Evolutionary conservation across 345 rosid genomes (phyloP).

Genomic region (Gossypium longicalyx): DNA sequence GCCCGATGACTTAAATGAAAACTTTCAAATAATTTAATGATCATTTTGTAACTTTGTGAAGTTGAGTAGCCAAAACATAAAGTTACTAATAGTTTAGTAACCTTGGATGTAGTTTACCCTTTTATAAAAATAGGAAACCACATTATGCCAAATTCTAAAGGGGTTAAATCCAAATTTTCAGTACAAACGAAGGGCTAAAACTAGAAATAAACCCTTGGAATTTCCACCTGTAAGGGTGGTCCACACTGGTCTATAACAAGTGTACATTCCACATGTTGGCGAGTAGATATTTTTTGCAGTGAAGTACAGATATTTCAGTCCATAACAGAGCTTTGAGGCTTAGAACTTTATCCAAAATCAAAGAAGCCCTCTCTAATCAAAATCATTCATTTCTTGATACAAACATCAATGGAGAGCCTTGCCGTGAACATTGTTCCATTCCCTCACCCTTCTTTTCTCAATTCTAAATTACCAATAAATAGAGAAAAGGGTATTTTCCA

Average conservation of each 20-base stretch:
- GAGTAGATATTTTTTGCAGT: constrained; percentile 15
- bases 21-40: too few species aligned
- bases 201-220: not conserved
- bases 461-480: constrained; percentile 13
- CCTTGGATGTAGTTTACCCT: too few species aligned
- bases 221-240: not conserved
- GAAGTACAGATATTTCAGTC: constrained; percentile 12
- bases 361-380: not conserved
- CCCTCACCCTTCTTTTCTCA: constrained; percentile 25
- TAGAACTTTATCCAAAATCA: not conserved
- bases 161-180: not conserved
- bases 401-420: constrained; percentile 27
- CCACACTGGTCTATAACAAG: not conserved
- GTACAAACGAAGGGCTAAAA: not conserved
- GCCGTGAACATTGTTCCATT: constrained; percentile 18
- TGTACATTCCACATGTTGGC: not conserved
- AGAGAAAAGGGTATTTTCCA: constrained; percentile 13
- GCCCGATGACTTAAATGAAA: too few species aligned
- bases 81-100: too few species aligned
- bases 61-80: too few species aligned
- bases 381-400: not conserved
- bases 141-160: not conserved
- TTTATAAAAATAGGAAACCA: too few species aligned
- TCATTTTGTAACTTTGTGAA: too few species aligned
- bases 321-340: not conserved